Evolutionary conservation across 495 filamentous ascomycete species (phyloP).

Genomic region (Penicillium flavigenum): DNA sequence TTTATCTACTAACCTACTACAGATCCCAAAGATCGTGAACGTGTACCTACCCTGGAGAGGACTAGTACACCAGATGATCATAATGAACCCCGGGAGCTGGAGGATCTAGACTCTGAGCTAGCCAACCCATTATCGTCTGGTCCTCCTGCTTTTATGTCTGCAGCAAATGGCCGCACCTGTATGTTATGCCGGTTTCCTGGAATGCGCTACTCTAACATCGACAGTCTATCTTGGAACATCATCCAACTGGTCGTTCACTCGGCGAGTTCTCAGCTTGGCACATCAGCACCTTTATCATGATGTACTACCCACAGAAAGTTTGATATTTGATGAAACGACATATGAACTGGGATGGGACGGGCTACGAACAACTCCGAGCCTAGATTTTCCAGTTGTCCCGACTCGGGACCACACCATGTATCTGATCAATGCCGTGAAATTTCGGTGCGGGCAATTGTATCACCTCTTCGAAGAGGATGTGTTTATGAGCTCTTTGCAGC

Average conservation of each 20-base stretch:
- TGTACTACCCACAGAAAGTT: slow-evolving; percentile 33
- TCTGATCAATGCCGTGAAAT: slow-evolving; percentile 46
- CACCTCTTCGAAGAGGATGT: slow-evolving; percentile 45
- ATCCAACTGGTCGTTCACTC: slow-evolving; percentile 49
- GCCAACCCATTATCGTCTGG: slow-evolving; percentile 42
- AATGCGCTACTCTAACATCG: slow-evolving; percentile 6
- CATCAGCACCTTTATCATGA: slow-evolving; percentile 39
- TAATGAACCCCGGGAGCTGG: slow-evolving; percentile 19
- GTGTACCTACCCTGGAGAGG: slow-evolving; percentile 13
- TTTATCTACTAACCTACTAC: slow-evolving; percentile 7
- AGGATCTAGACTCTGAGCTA: slow-evolving; percentile 29
- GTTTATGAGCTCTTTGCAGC: slow-evolving; percentile 40
- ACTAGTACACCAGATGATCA: slow-evolving; percentile 11
- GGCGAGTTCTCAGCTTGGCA: slow-evolving; percentile 39
- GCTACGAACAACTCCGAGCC: slow-evolving; percentile 21
- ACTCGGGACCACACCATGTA: slow-evolving; percentile 43
- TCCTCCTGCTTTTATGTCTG: slow-evolving; percentile 37
- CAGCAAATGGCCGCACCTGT: slow-evolving; percentile 36
- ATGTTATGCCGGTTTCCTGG: neutral
- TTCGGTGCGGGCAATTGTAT: slow-evolving; percentile 45
- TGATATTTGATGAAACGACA: slow-evolving; percentile 40
- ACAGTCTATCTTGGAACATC: slow-evolving; percentile 46
- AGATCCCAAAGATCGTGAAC: slow-evolving; percentile 24
- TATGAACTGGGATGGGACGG: slow-evolving; percentile 48
- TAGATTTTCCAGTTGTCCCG: slow-evolving; percentile 33